Percentiles rank a stretch among this genome's conserved stretches.
These are phyloP conservation scores for Aspergillus sp. DNA, from an alignment of 2,329 filamentous ascomycete genomes.

Conservation along the genomic window DNA sequence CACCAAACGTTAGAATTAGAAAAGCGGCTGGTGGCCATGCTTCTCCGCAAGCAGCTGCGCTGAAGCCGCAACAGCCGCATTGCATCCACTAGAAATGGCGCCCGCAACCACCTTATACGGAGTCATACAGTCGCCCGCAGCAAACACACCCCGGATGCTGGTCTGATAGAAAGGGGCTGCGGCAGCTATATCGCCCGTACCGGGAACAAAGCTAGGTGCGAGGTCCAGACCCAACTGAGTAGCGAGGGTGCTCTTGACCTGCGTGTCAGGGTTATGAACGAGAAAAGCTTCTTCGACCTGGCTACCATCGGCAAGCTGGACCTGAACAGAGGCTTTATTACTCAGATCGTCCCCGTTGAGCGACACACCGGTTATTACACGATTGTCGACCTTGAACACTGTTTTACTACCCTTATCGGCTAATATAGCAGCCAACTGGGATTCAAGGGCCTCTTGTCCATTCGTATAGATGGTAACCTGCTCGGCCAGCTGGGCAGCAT, in stretches of 20 bases:
- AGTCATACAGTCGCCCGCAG: slow-evolving; percentile 53
- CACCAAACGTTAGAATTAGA: too few relatives aligned
- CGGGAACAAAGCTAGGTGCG: background rate
- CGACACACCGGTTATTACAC: background rate
- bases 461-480: slow-evolving; percentile 57
- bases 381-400: slow-evolving; percentile 2
- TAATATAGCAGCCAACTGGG: background rate
- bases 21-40: background rate
- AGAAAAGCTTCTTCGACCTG: background rate
- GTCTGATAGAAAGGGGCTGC: slow-evolving; percentile 31
- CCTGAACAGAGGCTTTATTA: background rate
- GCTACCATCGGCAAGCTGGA: slow-evolving; percentile 2
- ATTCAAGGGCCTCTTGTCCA: slow-evolving; percentile 37
- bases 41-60: background rate
- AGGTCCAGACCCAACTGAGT: background rate
- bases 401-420: background rate
- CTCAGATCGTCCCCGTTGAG: background rate
- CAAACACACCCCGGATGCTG: slow-evolving; percentile 55
- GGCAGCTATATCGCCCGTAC: background rate
- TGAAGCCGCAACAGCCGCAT: slow-evolving; percentile 3
- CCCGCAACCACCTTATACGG: slow-evolving; percentile 16
- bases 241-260: background rate
- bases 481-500: slow-evolving; percentile 48
- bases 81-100: slow-evolving; percentile 13
- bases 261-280: background rate